phyloP scores from a whole-genome alignment of 2,329 filamentous ascomycete species.

The Cladosporium halotolerans region DNA sequence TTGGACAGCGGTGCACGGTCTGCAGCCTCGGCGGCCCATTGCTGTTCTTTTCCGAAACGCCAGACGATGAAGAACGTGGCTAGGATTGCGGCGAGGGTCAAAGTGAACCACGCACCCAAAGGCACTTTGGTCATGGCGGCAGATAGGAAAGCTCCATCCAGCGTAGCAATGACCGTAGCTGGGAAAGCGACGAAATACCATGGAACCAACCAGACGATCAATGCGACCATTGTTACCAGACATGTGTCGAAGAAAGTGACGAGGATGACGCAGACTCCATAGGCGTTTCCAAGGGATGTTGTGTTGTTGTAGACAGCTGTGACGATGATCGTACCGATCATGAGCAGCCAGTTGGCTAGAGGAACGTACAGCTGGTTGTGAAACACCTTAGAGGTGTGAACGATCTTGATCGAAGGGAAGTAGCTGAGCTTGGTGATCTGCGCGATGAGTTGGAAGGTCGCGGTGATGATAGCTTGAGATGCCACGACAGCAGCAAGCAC shows the following conservation, averaged over 20 bases:
- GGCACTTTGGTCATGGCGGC: constrained; percentile 67
- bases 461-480: constrained; percentile 72
- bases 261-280: constrained; percentile 73
- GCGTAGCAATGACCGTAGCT: constrained; percentile 57
- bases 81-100: constrained; percentile 58
- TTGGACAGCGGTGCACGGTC: constrained; percentile 51
- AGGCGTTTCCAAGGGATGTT: constrained; percentile 55
- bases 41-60: constrained; percentile 72
- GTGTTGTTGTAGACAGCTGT: constrained; percentile 57
- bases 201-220: constrained; percentile 65
- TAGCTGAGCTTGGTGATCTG: constrained; percentile 69
- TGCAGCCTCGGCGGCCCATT: constrained; percentile 64
- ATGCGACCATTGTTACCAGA: constrained; percentile 64
- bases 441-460: constrained; percentile 58
- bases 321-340: constrained; percentile 69
- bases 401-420: constrained; percentile 68
- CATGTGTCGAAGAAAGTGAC: constrained; percentile 73
- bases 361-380: constrained; percentile 74
- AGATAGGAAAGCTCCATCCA: constrained; percentile 66
- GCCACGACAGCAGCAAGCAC: constrained; percentile 64
- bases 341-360: constrained; percentile 68
- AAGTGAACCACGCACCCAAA: constrained; percentile 71
- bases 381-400: constrained; percentile 64
- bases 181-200: constrained; percentile 54
- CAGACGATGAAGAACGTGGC: constrained; percentile 64